Evolutionary conservation across 2,329 filamentous ascomycete genomes (phyloP), one percentile per base, ranked within the genome.

Genomic region (Alternaria rosae): DNA sequence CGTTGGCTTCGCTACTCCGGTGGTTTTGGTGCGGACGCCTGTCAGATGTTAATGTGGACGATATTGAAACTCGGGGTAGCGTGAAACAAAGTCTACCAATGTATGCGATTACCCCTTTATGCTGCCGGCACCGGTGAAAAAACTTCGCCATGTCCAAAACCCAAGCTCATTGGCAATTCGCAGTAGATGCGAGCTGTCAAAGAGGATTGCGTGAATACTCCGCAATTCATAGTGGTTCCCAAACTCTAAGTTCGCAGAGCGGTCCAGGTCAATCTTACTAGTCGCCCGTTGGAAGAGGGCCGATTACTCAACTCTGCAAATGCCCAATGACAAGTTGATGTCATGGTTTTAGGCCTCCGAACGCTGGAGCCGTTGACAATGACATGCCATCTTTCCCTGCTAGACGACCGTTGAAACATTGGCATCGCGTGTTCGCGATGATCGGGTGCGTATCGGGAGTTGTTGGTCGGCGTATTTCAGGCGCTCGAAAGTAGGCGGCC

Each of bases 31-130:
- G 48, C 32, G 20, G 54, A 54, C 53, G 48, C 48, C 54, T 52
- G 54, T 61, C 59, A 61, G 53, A 42, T 61, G 54, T 54, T 26
- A 50, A 54, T 17, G n/a, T 26, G 38, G 59, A 32, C 21, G 25
- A 38, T 50, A 28, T 17, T 44, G 20, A 52, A 58, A 58, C 48
- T 58, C 32, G 54, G 47, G 59, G 59, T 58, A 58, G 54, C 32
- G 54, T 58, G 54, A 61, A 61, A 61, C 54, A 11, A 54, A 42
- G 11, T 30, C 30, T 32, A 11, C 58, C 28, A 51, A 12, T 35
- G 30, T 23, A 35, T 21, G 20, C 28, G 20, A n/a, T 15, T 32
- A n/a, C 52, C 45, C 53, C 42, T 59, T 48, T 59, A 20, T 32
- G 30, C n/a, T 20, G n/a, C 30, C 43, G 25, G 47, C 47, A 51